Base-by-base conservation (phyloP, 768 basidiomycete species). In the Udeniomyces megalosporus region DNA sequence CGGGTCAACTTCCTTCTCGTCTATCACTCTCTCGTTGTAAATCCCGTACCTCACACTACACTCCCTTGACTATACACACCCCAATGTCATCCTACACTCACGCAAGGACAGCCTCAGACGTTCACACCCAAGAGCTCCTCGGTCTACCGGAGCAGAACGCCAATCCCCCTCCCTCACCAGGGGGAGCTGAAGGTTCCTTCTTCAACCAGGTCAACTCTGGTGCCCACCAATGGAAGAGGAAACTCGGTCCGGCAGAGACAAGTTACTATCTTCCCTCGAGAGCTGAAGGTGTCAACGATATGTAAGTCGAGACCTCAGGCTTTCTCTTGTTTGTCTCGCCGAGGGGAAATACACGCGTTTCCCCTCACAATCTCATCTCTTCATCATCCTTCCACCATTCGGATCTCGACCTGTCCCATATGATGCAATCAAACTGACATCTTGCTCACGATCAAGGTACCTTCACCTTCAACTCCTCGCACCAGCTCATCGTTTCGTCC, bases 191-290 rank as follows among this genome's bases (percentile, higher is more conserved):
- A 1, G 26, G 24, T 5, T 47, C 47, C 20, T 64, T 60, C 42
- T 8, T 32, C 2, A 24, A 14, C 42, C 31, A 4, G 52, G n/a
- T n/a, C n/a, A n/a, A n/a, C n/a, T n/a, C 38, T 3, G 51, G 47
- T 31, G 47, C 28, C 5, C 48, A 26, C 24, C 42, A 34, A 44
- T 64, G 62, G 62, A 55, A 52, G 49, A 56, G 62, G 66, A 51
- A 64, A 60, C 74, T 90, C 53, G 85, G 86, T 4, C 81, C 86
- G 61, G 86, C 81, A 26, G 87, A 90, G 73, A 72, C 79, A 8
- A 86, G 85, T 1, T 91, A 88, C 73, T 89, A 80, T 71, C 77
- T 89, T 11, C 87, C 85, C 2, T 82, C 82, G 3, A 78, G 88
- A n/a, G 82, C 82, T 49, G 80, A 76, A 58, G 74, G 74, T 24